Conservation (phyloP, 352 stramenopile genomes). For the Phytophthora podocarpi region DNA sequence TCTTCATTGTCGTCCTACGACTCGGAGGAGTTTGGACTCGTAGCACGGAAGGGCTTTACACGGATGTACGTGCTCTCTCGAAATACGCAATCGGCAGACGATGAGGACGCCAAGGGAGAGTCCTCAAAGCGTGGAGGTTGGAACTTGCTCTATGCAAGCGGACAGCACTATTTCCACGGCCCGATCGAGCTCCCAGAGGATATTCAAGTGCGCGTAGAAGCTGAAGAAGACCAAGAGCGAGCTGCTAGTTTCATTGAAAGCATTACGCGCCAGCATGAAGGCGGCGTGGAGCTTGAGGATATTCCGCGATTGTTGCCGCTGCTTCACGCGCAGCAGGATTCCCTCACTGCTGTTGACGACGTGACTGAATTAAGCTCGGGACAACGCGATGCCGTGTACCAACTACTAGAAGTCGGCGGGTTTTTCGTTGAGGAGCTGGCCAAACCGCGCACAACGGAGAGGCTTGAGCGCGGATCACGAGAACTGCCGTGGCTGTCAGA, state of each 20-base stretch:
- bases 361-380: conserved; percentile 46
- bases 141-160: conserved; percentile 62
- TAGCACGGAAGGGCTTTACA: conserved; percentile 59
- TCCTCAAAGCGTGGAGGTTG: conserved; percentile 20
- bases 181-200: conserved; percentile 43
- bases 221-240: background rate
- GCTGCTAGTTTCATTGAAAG: conserved; percentile 31
- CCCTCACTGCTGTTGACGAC: conserved; percentile 43
- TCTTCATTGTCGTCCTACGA: conserved; percentile 58
- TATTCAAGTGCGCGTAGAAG: conserved; percentile 24
- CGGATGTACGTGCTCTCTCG: conserved; percentile 67
- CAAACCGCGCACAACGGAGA: conserved; percentile 56
- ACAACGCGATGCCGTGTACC: conserved; percentile 60
- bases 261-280: conserved; percentile 19
- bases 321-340: conserved; percentile 61
- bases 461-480: conserved; percentile 45
- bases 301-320: conserved; percentile 53
- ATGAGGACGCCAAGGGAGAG: conserved; percentile 26
- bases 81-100: background rate
- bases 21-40: conserved; percentile 57
- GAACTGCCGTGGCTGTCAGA: conserved; percentile 62
- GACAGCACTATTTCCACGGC: conserved; percentile 65
- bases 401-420: conserved; percentile 71
- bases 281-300: conserved; percentile 38
- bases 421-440: conserved; percentile 75